Conservation (phyloP, 1,284 basidiomycete genomes). For the Marasmius tenuissimus region DNA sequence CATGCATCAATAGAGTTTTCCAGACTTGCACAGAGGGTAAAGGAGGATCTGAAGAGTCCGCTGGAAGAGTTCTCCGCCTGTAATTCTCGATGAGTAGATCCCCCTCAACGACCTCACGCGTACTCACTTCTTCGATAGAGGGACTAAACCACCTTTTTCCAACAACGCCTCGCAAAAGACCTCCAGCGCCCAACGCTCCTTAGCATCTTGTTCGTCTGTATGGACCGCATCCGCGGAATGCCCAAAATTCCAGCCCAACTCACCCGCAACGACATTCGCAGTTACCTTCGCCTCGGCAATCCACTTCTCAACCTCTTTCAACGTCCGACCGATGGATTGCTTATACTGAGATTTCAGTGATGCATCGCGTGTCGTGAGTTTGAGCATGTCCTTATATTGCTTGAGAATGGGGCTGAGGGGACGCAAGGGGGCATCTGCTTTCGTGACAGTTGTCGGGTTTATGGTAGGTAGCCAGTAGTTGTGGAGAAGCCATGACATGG, state of each 20-base stretch:
- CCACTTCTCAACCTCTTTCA: conserved; percentile 70
- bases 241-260: conserved; percentile 45
- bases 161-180: conserved; percentile 63
- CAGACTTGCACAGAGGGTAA: conserved; percentile 61
- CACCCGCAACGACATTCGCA: conserved; percentile 44
- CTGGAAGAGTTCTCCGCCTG: conserved; percentile 61
- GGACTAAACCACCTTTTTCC: conserved; percentile 70
- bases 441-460: conserved; percentile 47
- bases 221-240: conserved; percentile 27
- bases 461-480: conserved; percentile 78
- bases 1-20: conserved; percentile 65
- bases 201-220: conserved; percentile 38
- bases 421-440: conserved; percentile 38
- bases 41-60: conserved; percentile 50
- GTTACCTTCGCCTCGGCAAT: conserved; percentile 69
- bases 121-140: conserved; percentile 75
- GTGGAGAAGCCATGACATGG: conserved; percentile 76
- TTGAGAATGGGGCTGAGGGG: conserved; percentile 61
- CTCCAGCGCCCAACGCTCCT: conserved; percentile 68
- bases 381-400: conserved; percentile 68
- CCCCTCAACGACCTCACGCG: background rate
- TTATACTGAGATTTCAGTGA: conserved; percentile 56
- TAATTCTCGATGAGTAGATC: conserved; percentile 6
- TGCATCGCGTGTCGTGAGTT: conserved; percentile 58
- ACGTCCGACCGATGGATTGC: conserved; percentile 44